phyloP scores from a whole-genome alignment of 2,329 filamentous ascomycete species.

The Monilinia fructicola region DNA sequence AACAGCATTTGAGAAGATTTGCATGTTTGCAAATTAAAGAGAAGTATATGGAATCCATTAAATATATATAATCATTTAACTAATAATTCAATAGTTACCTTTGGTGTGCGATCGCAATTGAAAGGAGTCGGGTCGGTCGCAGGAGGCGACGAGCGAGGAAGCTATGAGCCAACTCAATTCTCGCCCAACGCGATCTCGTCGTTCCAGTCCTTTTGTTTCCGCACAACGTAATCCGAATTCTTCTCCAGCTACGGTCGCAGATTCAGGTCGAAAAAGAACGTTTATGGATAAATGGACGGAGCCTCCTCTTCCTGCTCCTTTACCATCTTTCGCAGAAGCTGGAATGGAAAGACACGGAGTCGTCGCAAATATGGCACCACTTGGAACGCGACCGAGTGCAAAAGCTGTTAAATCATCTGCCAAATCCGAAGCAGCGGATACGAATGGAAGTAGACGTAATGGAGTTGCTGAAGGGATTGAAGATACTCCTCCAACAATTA shows the following conservation, averaged over 20 bases:
- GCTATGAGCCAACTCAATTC: conserved; percentile 27
- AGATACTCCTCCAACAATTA: conserved; percentile 22
- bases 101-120: conserved; percentile 31
- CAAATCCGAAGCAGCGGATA: conserved; percentile 30
- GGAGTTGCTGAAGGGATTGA: conserved; percentile 33
- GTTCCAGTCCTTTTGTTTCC: conserved; percentile 35
- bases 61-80: conserved; percentile 23
- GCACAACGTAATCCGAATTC: conserved; percentile 26
- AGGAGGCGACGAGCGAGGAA: conserved; percentile 27
- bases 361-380: conserved; percentile 77
- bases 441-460: conserved; percentile 21
- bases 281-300: conserved; percentile 53
- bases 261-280: conserved; percentile 33
- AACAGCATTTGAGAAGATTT: conserved; percentile 28
- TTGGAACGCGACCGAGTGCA: conserved; percentile 68
- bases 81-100: conserved; percentile 34
- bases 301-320: conserved; percentile 52
- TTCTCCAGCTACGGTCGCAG: conserved; percentile 23
- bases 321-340: conserved; percentile 72
- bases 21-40: conserved; percentile 30
- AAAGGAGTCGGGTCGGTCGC: conserved; percentile 30
- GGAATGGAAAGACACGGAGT: conserved; percentile 74
- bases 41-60: conserved; percentile 29
- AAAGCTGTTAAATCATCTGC: conserved; percentile 54
- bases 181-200: conserved; percentile 37